These are phyloP conservation scores for Trametes versicolor DNA, from an alignment of 1,284 basidiomycete genomes.

Conservation along the genomic window DNA sequence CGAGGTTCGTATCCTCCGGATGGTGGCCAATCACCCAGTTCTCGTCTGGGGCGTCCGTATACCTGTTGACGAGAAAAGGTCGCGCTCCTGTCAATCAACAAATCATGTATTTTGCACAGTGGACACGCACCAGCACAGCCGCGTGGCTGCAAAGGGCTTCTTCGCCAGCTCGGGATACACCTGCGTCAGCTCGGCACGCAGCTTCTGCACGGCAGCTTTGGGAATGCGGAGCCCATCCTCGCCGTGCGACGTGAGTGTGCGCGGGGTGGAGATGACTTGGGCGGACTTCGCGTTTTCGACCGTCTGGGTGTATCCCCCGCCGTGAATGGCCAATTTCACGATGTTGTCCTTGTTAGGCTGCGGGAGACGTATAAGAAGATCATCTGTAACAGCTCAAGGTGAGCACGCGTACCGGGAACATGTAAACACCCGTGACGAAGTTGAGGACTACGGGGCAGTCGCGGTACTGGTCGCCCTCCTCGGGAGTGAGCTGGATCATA, in stretches of 20 bases:
- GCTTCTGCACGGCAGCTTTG: conserved; percentile 53
- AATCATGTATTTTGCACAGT: background rate
- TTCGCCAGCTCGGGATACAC: conserved; percentile 79
- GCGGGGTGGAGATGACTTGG: conserved; percentile 66
- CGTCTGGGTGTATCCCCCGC: conserved; percentile 68
- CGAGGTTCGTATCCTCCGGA: conserved; percentile 62
- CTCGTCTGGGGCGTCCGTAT: conserved; percentile 79
- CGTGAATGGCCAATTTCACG: conserved; percentile 81
- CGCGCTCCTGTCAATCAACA: background rate
- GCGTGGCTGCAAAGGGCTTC: conserved; percentile 72
- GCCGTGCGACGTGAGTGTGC: conserved; percentile 67
- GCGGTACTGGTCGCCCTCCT: conserved; percentile 73
- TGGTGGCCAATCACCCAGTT: conserved; percentile 83
- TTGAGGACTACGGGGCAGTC: conserved; percentile 79
- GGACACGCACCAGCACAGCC: conserved; percentile 82
- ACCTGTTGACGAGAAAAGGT: conserved; percentile 55
- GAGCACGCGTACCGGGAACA: conserved; percentile 70
- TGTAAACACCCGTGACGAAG: conserved; percentile 75
- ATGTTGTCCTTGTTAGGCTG: conserved; percentile 77
- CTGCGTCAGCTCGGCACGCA: conserved; percentile 62
- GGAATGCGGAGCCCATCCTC: conserved; percentile 72
- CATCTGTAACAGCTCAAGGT: background rate
- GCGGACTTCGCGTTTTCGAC: conserved; percentile 29
- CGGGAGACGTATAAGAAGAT: background rate
- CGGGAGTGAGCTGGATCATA: conserved; percentile 75